Conservation (phyloP, 495 filamentous ascomycete species). For the Hypomontagnella monticulosa region DNA sequence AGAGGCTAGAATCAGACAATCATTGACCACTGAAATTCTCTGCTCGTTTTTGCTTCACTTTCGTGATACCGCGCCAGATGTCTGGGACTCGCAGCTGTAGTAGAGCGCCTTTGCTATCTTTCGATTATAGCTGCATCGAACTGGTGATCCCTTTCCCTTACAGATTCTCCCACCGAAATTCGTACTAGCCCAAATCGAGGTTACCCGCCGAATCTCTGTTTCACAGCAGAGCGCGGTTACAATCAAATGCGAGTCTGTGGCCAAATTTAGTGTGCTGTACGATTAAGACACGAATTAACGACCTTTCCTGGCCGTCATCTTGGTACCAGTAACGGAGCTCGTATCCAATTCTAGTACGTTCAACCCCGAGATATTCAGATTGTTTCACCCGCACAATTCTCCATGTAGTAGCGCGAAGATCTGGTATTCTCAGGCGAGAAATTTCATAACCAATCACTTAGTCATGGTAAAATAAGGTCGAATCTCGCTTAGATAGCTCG, state of each 20-base stretch:
- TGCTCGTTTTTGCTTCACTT: conserved; percentile 31
- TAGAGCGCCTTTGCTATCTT: conserved; percentile 8
- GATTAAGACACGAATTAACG: conserved; percentile 24
- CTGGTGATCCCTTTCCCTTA: conserved; percentile 15
- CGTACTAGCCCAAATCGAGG: conserved; percentile 36
- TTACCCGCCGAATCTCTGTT: conserved; percentile 40
- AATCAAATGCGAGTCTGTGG: conserved; percentile 27
- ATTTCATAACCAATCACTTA: conserved; percentile 2
- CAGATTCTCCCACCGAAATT: conserved; percentile 17
- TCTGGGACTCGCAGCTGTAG: conserved; percentile 27
- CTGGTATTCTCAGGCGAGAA: neutral
- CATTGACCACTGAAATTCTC: conserved; percentile 31
- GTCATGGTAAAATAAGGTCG: neutral
- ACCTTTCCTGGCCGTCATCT: neutral
- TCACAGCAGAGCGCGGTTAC: conserved; percentile 35
- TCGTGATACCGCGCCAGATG: conserved; percentile 32
- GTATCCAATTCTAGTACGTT: conserved; percentile 4
- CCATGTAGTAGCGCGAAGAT: neutral
- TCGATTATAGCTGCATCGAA: conserved; percentile 16
- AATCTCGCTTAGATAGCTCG: conserved; percentile 29
- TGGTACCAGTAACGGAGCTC: conserved; percentile 9
- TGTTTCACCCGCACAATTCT: conserved; percentile 9
- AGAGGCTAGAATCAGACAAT: conserved; percentile 40
- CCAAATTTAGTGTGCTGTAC: conserved; percentile 16
- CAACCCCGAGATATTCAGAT: neutral